These are phyloP conservation scores for Penicillium subrubescens DNA, from an alignment of 495 filamentous ascomycete genomes.

Conservation along the genomic window DNA sequence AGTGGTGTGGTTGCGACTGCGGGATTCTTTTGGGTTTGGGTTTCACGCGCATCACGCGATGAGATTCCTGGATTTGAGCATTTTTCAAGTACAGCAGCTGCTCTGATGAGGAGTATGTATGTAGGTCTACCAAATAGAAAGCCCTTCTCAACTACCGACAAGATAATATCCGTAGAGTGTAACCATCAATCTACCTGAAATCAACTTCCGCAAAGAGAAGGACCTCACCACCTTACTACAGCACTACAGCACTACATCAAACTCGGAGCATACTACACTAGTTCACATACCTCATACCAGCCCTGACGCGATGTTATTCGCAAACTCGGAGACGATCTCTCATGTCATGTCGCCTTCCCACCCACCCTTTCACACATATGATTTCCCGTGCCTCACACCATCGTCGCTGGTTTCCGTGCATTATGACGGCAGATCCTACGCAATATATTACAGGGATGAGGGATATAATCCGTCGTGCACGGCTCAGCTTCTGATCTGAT, in stretches of 20 bases:
- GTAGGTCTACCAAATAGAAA: background rate
- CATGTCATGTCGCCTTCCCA: background rate
- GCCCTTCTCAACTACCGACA: background rate
- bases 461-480: conserved; percentile 13
- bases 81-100: too few relatives aligned
- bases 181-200: background rate
- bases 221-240: background rate
- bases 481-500: conserved; percentile 22
- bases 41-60: conserved; percentile 23
- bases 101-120: too few relatives aligned
- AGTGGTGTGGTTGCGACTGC: background rate
- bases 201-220: background rate
- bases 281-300: background rate
- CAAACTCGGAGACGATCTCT: conserved; percentile 2
- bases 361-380: background rate
- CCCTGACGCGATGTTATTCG: background rate
- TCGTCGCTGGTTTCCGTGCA: background rate
- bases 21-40: background rate
- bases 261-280: background rate
- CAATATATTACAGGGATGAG: conserved; percentile 13
- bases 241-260: background rate
- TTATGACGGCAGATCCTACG: conserved; percentile 12
- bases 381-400: background rate
- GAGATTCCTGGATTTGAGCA: background rate
- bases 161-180: background rate